These are phyloP conservation scores for Gynandropsis gynandra DNA, from an alignment of 345 rosid genomes.

Conservation along the genomic window DNA sequence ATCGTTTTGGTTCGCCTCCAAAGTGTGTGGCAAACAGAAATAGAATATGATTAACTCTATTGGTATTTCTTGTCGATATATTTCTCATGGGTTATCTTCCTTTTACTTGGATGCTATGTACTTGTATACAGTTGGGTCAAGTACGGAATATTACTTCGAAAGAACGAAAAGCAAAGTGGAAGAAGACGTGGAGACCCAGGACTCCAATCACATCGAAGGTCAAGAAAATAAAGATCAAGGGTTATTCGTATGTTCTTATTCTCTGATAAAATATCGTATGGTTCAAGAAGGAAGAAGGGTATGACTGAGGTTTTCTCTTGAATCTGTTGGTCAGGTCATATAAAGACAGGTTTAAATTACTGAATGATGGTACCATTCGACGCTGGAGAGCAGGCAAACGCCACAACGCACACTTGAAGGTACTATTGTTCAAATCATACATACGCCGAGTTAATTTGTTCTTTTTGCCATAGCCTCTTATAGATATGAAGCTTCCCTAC, in stretches of 20 bases:
- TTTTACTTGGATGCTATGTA: neutral
- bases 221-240: conserved; percentile 76
- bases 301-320: neutral
- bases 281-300: neutral
- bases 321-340: conserved; percentile 48
- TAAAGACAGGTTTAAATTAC: conserved; percentile 62
- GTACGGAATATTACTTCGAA: conserved; percentile 75
- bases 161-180: conserved; percentile 52
- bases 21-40: neutral
- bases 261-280: neutral
- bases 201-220: conserved; percentile 75
- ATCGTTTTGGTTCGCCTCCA: neutral
- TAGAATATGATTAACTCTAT: neutral
- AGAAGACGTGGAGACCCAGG: conserved; percentile 64
- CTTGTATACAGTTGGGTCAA: conserved; percentile 46
- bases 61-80: neutral
- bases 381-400: conserved; percentile 93
- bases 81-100: neutral
- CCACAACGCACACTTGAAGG: conserved; percentile 96
- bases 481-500: neutral
- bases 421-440: conserved; percentile 12
- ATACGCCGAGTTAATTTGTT: neutral
- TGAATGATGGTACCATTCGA: conserved; percentile 76
- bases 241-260: conserved; percentile 62
- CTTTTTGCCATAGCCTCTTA: neutral